Evolutionary conservation across 306 rosid genomes (phyloP).

Genomic region (Quercus ilex): DNA sequence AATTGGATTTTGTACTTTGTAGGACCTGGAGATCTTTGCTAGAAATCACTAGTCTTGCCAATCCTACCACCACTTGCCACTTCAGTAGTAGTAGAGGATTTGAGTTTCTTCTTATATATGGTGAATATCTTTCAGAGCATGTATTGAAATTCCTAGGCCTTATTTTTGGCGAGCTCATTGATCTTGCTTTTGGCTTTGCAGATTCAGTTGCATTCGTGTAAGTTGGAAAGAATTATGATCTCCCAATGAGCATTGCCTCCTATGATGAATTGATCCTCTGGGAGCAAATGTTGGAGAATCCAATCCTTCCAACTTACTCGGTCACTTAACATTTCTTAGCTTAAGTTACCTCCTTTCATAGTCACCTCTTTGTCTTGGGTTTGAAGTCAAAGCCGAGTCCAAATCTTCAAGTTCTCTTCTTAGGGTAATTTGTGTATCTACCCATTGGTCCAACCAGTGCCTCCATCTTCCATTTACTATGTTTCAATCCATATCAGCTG

Average conservation of each 20-base stretch:
- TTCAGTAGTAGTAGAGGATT: conserved; percentile 45
- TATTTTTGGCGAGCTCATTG: conserved; percentile 69
- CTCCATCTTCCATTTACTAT: conserved; percentile 86
- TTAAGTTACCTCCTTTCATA: background rate
- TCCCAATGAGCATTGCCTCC: conserved; percentile 16
- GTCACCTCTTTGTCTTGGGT: conserved; percentile 36
- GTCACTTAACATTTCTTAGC: no score
- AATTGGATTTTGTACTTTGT: conserved; percentile 64
- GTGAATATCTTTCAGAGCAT: conserved; percentile 65
- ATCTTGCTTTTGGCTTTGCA: conserved; percentile 71
- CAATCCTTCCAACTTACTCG: no score
- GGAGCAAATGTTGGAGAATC: no score
- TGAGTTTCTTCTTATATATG: conserved; percentile 64
- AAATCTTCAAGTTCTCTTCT: conserved; percentile 92
- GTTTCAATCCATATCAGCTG: conserved; percentile 81
- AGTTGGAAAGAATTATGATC: conserved; percentile 60
- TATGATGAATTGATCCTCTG: no score
- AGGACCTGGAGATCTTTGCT: conserved; percentile 51
- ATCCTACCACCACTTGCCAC: no score
- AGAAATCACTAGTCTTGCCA: no score
- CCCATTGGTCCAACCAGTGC: conserved; percentile 74
- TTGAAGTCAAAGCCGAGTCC: conserved; percentile 50
- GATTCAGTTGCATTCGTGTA: conserved; percentile 96
- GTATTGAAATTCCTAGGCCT: conserved; percentile 53
- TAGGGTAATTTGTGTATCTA: conserved; percentile 26